phyloP scores from a whole-genome alignment of 1,139 yeast genomes.

The Pichia sp. region DNA sequence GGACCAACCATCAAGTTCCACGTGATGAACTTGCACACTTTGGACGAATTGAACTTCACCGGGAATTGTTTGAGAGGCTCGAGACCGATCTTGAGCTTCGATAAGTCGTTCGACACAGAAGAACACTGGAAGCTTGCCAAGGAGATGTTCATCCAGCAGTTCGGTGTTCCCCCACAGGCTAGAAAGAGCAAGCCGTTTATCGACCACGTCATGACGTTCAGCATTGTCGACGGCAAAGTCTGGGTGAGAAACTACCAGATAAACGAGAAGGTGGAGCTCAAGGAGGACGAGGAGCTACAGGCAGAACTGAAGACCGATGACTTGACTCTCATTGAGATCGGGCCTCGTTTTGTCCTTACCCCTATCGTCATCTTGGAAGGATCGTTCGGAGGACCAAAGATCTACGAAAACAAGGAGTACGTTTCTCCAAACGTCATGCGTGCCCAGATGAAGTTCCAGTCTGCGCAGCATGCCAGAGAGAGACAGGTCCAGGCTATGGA shows the following conservation, averaged over 20 bases:
- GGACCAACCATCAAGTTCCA: constrained; percentile 96
- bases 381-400: constrained; percentile 96
- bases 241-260: constrained; percentile 97
- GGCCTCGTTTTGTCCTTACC: constrained; percentile 94
- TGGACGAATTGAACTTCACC: constrained; percentile 92
- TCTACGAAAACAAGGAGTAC: constrained; percentile 93
- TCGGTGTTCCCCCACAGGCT: constrained; percentile 97
- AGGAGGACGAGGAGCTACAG: constrained; percentile 25
- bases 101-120: constrained; percentile 58
- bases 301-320: constrained; percentile 30
- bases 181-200: constrained; percentile 91
- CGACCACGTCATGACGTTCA: constrained; percentile 91
- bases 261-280: constrained; percentile 54
- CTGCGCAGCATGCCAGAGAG: constrained; percentile 73
- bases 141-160: constrained; percentile 78
- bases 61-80: constrained; percentile 96
- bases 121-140: constrained; percentile 71
- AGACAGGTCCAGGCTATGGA: constrained; percentile 79
- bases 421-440: constrained; percentile 94
- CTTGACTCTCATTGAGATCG: constrained; percentile 76
- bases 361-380: constrained; percentile 91
- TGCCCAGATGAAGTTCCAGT: constrained; percentile 77
- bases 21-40: constrained; percentile 90
- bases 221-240: constrained; percentile 86
- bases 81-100: constrained; percentile 91